Base-by-base conservation (phyloP, 495 filamentous ascomycete genomes). In the Mytilinidion resinicola region DNA sequence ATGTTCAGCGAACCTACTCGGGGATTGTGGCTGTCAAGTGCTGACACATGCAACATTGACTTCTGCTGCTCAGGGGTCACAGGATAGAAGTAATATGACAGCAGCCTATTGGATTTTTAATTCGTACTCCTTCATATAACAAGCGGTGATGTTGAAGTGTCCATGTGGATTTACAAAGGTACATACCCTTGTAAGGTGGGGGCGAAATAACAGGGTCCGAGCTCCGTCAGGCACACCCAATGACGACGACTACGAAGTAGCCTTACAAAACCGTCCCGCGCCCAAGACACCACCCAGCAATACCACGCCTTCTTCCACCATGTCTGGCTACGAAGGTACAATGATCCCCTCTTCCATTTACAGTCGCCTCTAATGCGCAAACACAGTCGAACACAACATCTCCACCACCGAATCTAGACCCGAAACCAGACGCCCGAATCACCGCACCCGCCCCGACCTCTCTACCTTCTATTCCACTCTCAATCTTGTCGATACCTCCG, bases 341-440 rank as follows among this genome's bases (percentile, higher is more conserved):
- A 25, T 14, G 51, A 53, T 47, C 33, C 6, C 43, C 34, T 21
- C 15, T 34, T 41, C 14, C 12, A 57, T 41, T 35, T 21, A 36
- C 17, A 19, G 53, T 44, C 59, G 41, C 3, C 25, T 25, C 46
- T 61, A 39, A 57, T 30, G 25, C 36, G 33, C 21, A 48, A 5
- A 46, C 17, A n/a, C 64, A 96, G 91, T 92, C 68, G 91, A 96
- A 72, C 91, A 96, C 77, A 87, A 85, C 69, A 88, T 88, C 69
- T 57, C 69, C 37, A 47, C 67, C 11, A 60, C 59, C 25, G 53
- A 69, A n/a, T 41, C 58, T 39, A 54, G 65, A 56, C 62, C 74
- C 53, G 59, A 67, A 56, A 38, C 75, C 61, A 63, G 76, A 65
- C 71, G 73, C 33, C 76, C 74, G 38, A 38, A 75, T 62, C 64